These are phyloP conservation scores for Penstemon davidsonii DNA, from an alignment of 257 asterid species.

Conservation along the genomic window DNA sequence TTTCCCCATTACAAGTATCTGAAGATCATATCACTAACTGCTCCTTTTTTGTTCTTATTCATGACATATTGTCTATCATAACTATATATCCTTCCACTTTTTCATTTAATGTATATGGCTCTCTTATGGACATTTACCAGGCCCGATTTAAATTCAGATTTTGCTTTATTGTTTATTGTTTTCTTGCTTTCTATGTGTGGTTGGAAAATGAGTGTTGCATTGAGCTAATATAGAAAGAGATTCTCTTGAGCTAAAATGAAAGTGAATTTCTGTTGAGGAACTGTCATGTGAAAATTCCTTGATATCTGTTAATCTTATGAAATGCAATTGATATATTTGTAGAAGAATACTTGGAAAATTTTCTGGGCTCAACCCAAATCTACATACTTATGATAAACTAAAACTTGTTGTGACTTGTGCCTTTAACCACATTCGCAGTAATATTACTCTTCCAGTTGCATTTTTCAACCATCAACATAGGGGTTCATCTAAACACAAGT, in stretches of 20 bases:
- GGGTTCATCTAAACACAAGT: too few species aligned
- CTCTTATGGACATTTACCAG: background rate
- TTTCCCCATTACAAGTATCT: too few species aligned
- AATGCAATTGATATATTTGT: background rate
- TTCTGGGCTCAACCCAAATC: too few species aligned
- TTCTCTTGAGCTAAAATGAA: background rate
- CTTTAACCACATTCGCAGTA: too few species aligned
- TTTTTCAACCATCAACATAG: too few species aligned
- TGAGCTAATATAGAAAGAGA: background rate
- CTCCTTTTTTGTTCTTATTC: too few species aligned
- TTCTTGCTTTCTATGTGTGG: background rate
- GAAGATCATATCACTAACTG: too few species aligned
- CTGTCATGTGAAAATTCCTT: background rate
- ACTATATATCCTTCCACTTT: background rate
- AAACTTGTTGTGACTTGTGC: too few species aligned
- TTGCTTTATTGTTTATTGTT: background rate
- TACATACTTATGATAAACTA: too few species aligned
- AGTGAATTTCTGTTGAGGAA: background rate
- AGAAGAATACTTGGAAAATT: too few species aligned
- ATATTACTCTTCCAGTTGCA: too few species aligned
- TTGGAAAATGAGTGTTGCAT: background rate
- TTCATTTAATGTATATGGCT: background rate
- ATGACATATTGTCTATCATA: too few species aligned
- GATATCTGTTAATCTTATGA: background rate
- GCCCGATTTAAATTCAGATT: background rate